Percentiles rank a stretch among this genome's conserved stretches.
These are phyloP conservation scores for Penicillium sp. DNA, from an alignment of 2,329 filamentous ascomycete genomes.

Conservation along the genomic window DNA sequence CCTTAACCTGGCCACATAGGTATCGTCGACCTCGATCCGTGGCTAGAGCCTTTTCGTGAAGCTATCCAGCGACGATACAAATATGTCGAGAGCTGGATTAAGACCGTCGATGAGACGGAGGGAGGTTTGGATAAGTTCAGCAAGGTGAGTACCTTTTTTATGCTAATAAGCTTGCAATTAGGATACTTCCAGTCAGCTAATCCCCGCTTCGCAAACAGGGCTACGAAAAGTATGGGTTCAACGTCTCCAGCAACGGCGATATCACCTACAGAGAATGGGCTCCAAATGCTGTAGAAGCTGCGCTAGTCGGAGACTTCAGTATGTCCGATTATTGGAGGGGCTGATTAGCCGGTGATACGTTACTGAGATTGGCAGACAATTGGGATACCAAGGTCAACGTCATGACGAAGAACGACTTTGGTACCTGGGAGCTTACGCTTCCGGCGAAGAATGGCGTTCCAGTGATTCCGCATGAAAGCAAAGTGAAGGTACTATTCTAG, in stretches of 20 bases:
- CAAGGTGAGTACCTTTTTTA: slow-evolving; percentile 58
- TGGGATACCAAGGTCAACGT: slow-evolving; percentile 84
- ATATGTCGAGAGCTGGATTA: slow-evolving; percentile 85
- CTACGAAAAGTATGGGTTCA: slow-evolving; percentile 84
- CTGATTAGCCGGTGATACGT: slow-evolving; percentile 16
- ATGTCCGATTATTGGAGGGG: slow-evolving; percentile 38
- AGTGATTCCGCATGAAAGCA: slow-evolving; percentile 89
- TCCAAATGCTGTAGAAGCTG: slow-evolving; percentile 82
- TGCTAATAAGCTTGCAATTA: too few species aligned
- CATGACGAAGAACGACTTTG: slow-evolving; percentile 85
- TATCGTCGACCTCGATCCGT: slow-evolving; percentile 85
- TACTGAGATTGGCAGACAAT: slow-evolving; percentile 63
- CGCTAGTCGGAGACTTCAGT: slow-evolving; percentile 95
- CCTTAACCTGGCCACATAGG: slow-evolving; percentile 58
- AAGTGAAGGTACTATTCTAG: slow-evolving; percentile 76
- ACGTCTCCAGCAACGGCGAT: slow-evolving; percentile 78
- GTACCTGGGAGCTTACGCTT: slow-evolving; percentile 82
- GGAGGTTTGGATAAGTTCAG: slow-evolving; percentile 93
- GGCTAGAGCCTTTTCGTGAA: slow-evolving; percentile 82
- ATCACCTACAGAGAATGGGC: slow-evolving; percentile 96
- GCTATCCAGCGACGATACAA: slow-evolving; percentile 75
- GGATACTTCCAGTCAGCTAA: not conserved
- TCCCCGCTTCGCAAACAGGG: slow-evolving; percentile 60
- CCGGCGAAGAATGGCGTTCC: slow-evolving; percentile 75
- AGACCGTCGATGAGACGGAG: slow-evolving; percentile 79